A percentile compares a stretch with the other conserved stretches of the same genome.
Conservation (phyloP, 148 eudicot species). For the Cornus controversa region DNA sequence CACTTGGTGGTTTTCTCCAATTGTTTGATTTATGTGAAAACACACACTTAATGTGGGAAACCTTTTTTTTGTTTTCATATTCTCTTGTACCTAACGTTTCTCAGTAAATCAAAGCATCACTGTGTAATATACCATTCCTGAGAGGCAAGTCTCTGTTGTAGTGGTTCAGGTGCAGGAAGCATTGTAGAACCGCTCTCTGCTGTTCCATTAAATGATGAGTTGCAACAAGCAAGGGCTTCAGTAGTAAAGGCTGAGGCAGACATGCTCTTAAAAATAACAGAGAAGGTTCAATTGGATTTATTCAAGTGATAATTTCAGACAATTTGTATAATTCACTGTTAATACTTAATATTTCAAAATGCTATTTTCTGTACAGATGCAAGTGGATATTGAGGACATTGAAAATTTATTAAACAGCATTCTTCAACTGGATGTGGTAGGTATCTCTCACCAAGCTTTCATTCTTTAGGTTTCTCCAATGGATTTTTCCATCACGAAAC, state of each 20-base stretch:
- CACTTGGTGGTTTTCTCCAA: no score
- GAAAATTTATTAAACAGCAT: conserved; percentile 51
- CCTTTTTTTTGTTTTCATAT: not conserved
- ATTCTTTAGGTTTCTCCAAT: conserved; percentile 3
- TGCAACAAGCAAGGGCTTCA: conserved; percentile 73
- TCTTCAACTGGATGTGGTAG: conserved; percentile 79
- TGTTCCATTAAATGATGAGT: conserved; percentile 86
- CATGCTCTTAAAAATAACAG: conserved; percentile 76
- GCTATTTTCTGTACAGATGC: conserved; percentile 56
- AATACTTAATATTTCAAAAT: not conserved
- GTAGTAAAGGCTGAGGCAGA: conserved; percentile 81
- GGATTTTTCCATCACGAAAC: not conserved
- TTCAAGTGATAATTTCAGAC: not conserved
- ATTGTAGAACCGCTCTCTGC: conserved; percentile 88
- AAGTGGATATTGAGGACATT: conserved; percentile 59
- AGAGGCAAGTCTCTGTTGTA: conserved; percentile 32
- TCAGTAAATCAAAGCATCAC: not conserved
- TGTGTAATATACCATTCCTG: conserved; percentile 2
- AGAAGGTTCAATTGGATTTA: conserved; percentile 53
- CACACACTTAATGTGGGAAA: not conserved
- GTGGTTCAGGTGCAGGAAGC: conserved; percentile 82
- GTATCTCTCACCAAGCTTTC: conserved; percentile 21
- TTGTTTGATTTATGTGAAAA: not conserved
- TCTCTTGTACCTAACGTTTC: not conserved
- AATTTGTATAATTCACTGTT: not conserved